Percentiles rank a stretch among this genome's conserved stretches.
These are phyloP conservation scores for Populus simonii DNA, from an alignment of 345 rosid species.

Conservation along the genomic window DNA sequence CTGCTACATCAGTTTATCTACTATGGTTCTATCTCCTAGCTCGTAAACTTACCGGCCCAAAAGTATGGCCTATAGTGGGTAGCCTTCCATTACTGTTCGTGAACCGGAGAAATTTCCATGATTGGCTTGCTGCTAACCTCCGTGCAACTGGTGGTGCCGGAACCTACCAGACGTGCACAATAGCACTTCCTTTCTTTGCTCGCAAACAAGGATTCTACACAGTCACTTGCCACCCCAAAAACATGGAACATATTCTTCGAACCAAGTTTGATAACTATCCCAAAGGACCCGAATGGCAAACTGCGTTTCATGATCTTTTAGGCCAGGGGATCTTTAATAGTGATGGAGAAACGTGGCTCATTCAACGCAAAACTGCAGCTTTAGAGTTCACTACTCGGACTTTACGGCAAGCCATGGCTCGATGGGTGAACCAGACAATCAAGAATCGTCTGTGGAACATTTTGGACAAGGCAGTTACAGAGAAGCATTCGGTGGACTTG, in stretches of 20 bases:
- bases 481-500: conserved; percentile 51
- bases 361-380: conserved; percentile 86
- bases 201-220: conserved; percentile 71
- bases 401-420: conserved; percentile 85
- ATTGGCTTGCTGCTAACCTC: conserved; percentile 79
- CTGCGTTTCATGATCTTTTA: conserved; percentile 75
- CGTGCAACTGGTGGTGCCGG: conserved; percentile 55
- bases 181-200: conserved; percentile 70
- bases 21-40: conserved; percentile 72
- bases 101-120: conserved; percentile 61
- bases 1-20: conserved; percentile 47
- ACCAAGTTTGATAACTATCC: conserved; percentile 87
- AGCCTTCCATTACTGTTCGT: conserved; percentile 60
- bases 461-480: conserved; percentile 49
- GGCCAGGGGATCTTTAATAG: conserved; percentile 90
- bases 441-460: conserved; percentile 79
- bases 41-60: conserved; percentile 65
- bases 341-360: conserved; percentile 91
- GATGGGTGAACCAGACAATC: conserved; percentile 88
- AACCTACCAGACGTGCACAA: conserved; percentile 78
- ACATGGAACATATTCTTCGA: conserved; percentile 77
- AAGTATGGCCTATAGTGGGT: conserved; percentile 65
- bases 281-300: conserved; percentile 76
- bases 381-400: conserved; percentile 88
- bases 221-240: conserved; percentile 84